Percentiles rank a stretch among this genome's conserved stretches.
These are phyloP conservation scores for Ophiostoma novo-ulmi DNA, from an alignment of 2,329 filamentous ascomycete species.

Conservation along the genomic window DNA sequence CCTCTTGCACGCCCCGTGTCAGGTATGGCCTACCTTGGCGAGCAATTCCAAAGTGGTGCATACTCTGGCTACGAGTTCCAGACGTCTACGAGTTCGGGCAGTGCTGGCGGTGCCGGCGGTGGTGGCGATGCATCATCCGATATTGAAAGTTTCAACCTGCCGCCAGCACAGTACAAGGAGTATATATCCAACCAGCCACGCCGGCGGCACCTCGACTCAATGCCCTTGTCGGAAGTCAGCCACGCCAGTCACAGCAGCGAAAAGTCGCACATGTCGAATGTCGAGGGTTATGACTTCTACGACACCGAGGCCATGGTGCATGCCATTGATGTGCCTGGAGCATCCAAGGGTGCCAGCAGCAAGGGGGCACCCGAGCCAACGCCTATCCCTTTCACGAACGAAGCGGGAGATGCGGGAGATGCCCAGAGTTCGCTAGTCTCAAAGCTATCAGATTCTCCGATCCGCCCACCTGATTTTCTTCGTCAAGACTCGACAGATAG, in stretches of 20 bases:
- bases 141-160: conserved; percentile 47
- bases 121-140: conserved; percentile 37
- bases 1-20: conserved; percentile 51
- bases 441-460: conserved; percentile 7
- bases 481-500: conserved; percentile 57
- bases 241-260: conserved; percentile 44
- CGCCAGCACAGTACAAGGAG: conserved; percentile 42
- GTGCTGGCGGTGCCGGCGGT: conserved; percentile 22
- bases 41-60: background rate
- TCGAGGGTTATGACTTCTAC: conserved; percentile 63
- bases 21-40: conserved; percentile 8
- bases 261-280: conserved; percentile 43
- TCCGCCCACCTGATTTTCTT: conserved; percentile 27
- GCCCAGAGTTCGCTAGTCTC: background rate
- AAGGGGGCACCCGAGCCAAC: background rate
- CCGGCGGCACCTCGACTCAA: conserved; percentile 47
- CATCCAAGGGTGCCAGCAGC: background rate
- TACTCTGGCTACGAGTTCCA: background rate
- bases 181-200: conserved; percentile 30
- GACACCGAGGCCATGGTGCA: conserved; percentile 51
- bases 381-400: background rate
- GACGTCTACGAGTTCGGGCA: background rate
- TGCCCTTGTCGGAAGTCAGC: conserved; percentile 47
- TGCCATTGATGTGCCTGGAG: conserved; percentile 50
- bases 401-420: background rate